phyloP scores from a whole-genome alignment of 768 basidiomycete species.

The Collybiopsis luxurians region DNA sequence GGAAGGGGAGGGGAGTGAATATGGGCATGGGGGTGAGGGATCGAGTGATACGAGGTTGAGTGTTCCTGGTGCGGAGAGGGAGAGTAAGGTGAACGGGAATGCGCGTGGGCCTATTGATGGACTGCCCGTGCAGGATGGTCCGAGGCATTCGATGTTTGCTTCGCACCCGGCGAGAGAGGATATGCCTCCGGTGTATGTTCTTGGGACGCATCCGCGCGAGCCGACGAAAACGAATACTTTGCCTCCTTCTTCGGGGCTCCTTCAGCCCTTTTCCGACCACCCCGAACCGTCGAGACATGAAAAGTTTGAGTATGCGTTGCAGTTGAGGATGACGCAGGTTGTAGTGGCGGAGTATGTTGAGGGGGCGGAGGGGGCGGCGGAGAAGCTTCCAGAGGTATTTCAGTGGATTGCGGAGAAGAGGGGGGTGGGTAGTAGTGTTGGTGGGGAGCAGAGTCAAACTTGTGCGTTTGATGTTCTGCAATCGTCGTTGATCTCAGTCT shows the following conservation, averaged over 20 bases:
- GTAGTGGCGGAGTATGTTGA: constrained; percentile 79
- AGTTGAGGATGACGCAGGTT: constrained; percentile 84
- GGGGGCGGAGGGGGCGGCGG: constrained; percentile 80
- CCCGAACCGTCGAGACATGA: constrained; percentile 52
- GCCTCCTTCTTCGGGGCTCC: constrained; percentile 41
- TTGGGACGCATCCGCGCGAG: constrained; percentile 22
- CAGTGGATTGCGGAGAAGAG: constrained; percentile 75
- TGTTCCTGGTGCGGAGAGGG: not conserved
- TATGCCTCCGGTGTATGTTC: constrained; percentile 17
- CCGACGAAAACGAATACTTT: constrained; percentile 17
- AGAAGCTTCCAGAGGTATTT: constrained; percentile 82
- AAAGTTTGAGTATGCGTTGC: constrained; percentile 73
- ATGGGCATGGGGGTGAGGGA: constrained; percentile 7
- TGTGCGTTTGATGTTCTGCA: too few species aligned
- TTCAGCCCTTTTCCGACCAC: constrained; percentile 45
- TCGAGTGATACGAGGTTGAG: not conserved
- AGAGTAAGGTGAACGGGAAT: not conserved
- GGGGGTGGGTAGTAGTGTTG: constrained; percentile 11
- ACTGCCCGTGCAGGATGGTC: too few species aligned
- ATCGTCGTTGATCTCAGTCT: too few species aligned
- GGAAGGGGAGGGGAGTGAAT: constrained; percentile 22
- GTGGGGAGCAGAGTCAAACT: constrained; percentile 15
- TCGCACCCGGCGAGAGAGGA: too few species aligned
- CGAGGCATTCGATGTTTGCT: too few species aligned
- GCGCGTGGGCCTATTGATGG: not conserved